Evolutionary conservation across 1,284 basidiomycete species (phyloP).

Genomic region (Uromyces viciae-fabae): DNA sequence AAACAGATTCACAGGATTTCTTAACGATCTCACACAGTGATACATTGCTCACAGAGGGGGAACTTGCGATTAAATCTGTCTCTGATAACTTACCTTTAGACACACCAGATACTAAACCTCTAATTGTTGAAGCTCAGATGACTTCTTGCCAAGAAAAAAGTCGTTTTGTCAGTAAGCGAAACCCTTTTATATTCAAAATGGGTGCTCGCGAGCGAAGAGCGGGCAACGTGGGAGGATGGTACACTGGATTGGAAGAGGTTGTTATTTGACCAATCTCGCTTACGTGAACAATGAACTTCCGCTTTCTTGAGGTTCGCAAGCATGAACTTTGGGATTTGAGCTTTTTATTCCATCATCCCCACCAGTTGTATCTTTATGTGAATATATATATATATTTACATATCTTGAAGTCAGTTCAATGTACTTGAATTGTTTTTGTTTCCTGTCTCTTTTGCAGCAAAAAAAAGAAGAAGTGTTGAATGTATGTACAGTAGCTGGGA

Average conservation of each 20-base stretch:
- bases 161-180: not conserved
- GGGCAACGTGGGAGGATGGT: slow-evolving; percentile 44
- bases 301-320: too few relatives aligned
- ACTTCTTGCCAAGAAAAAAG: not conserved
- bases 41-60: not conserved
- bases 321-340: too few relatives aligned
- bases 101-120: not conserved
- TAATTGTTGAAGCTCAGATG: not conserved
- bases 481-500: too few relatives aligned
- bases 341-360: too few relatives aligned
- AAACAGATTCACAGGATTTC: not conserved
- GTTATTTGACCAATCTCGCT: slow-evolving; percentile 5
- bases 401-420: too few relatives aligned
- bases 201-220: slow-evolving; percentile 39
- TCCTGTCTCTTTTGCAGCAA: too few relatives aligned
- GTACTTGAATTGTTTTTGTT: too few relatives aligned
- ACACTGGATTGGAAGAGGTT: slow-evolving; percentile 37
- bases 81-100: not conserved
- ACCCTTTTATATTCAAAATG: slow-evolving; percentile 10
- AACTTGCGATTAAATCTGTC: too few relatives aligned
- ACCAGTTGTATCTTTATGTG: too few relatives aligned
- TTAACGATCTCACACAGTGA: not conserved
- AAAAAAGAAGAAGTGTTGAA: too few relatives aligned
- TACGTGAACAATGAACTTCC: too few relatives aligned
- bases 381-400: too few relatives aligned